Conservation (phyloP, 805 yeast species). For the Saccharomyces cerevisiae region DNA sequence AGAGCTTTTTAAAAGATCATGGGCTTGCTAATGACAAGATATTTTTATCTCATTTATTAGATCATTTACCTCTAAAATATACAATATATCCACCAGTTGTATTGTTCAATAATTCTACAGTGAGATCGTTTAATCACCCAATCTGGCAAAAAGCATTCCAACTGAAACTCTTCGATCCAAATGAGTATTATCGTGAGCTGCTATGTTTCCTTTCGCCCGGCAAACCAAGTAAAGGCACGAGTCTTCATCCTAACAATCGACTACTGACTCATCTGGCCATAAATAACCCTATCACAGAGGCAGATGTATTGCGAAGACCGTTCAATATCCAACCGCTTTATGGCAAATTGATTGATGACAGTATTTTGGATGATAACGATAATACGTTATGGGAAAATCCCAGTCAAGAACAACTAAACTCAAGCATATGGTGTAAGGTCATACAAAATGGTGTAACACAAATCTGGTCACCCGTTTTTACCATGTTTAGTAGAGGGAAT, state of each 20-base stretch:
- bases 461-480: slow-evolving; percentile 75
- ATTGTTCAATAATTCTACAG: slow-evolving; percentile 41
- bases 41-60: slow-evolving; percentile 5
- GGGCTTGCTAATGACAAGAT: slow-evolving; percentile 1
- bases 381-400: slow-evolving; percentile 32
- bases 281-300: slow-evolving; percentile 55
- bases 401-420: slow-evolving; percentile 34
- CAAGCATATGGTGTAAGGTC: slow-evolving; percentile 64
- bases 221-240: background rate
- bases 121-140: slow-evolving; percentile 35
- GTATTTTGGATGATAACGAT: slow-evolving; percentile 9
- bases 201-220: slow-evolving; percentile 3
- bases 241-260: slow-evolving; percentile 10
- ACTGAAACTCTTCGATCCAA: slow-evolving; percentile 1
- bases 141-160: slow-evolving; percentile 30
- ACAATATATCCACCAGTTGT: slow-evolving; percentile 61
- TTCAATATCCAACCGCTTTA: slow-evolving; percentile 47
- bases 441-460: slow-evolving; percentile 70
- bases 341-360: slow-evolving; percentile 59
- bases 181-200: slow-evolving; percentile 17
- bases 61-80: slow-evolving; percentile 37
- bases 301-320: slow-evolving; percentile 59
- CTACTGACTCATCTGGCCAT: slow-evolving; percentile 54
- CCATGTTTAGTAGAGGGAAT: slow-evolving; percentile 86
- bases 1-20: slow-evolving; percentile 1